Evolutionary conservation across 345 rosid genomes (phyloP), one percentile per base, ranked within the genome.

Genomic region (Turnera subulata): DNA sequence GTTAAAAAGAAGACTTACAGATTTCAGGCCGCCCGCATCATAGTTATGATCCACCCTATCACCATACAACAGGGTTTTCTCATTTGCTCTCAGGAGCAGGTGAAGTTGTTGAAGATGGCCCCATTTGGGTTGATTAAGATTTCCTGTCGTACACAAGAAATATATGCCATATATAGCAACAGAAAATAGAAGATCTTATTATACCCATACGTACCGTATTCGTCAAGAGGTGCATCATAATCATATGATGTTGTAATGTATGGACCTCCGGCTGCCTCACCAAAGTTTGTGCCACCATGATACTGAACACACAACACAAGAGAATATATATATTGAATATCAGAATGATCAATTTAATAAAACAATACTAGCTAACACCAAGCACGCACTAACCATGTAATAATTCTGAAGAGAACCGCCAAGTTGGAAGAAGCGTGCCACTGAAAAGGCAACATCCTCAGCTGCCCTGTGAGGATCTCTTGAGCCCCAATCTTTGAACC

Each of bases 31-130:
- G 20, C 20, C 11, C 20, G 11, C 8, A 53, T 53, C 47, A 23
- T 47, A 55, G 9, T 6, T 17, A 40, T 16, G 13, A 5, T 22
- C 32, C 4, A 7, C 13, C 8, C 21, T 21, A 18, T 40, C 19
- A 0, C 59, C 59, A 21, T 55, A 55, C 4, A 23, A 26, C 2
- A 71, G 47, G 42, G 35, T 24, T 2, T 61, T 24, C 53, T 71
- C 76, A 13, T 16, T 19, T 0, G 44, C 39, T 1, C 10, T 37
- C 6, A 71, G 17, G 1, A 46, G 0, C 1, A 11, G 10, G 32
- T 73, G 77, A 3, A 73, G 77, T 20, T 42, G 21, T 20, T 54
- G 62, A 0, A 73, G 58, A 62, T 73, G 73, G 2, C 69, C 73
- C 45, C 56, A 73, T 21, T 73, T 67, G 8, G 77, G 77, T 39